Conservation (phyloP, 352 stramenopile genomes). For the Pythium scleroteichum region DNA sequence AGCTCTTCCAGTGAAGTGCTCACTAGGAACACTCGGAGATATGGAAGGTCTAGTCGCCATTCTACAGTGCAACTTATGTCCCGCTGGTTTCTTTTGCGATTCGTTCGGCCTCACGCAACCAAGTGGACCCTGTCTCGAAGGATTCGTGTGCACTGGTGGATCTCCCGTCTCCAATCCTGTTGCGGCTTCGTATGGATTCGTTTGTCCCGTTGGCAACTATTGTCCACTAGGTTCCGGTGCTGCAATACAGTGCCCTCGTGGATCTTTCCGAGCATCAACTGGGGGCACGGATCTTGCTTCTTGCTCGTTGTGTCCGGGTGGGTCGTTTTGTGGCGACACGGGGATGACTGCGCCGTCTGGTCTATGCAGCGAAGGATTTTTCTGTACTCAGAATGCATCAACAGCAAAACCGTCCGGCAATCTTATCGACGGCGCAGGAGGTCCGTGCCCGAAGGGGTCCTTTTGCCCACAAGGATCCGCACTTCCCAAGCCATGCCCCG, state of each 20-base stretch:
- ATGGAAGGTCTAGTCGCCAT: slow-evolving; percentile 60
- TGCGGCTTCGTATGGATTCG: slow-evolving; percentile 43
- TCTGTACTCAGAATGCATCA: slow-evolving; percentile 59
- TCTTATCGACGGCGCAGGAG: slow-evolving; percentile 6
- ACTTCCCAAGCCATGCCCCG: slow-evolving; percentile 52
- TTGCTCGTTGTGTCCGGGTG: slow-evolving; percentile 70
- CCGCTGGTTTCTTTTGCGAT: slow-evolving; percentile 87
- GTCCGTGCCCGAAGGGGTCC: slow-evolving; percentile 60
- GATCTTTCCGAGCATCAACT: slow-evolving; percentile 49
- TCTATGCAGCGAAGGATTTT: slow-evolving; percentile 80
- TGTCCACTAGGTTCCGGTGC: slow-evolving; percentile 63
- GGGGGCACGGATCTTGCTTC: slow-evolving; percentile 57
- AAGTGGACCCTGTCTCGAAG: slow-evolving; percentile 62
- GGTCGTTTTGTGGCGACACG: slow-evolving; percentile 49
- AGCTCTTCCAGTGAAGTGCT: slow-evolving; percentile 58
- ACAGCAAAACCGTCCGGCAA: slow-evolving; percentile 48
- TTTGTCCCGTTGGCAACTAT: slow-evolving; percentile 72
- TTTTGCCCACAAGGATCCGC: slow-evolving; percentile 83
- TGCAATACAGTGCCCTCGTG: slow-evolving; percentile 56
- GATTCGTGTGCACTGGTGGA: slow-evolving; percentile 56
- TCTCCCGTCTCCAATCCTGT: slow-evolving; percentile 66
- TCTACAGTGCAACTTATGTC: slow-evolving; percentile 79
- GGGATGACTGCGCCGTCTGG: slow-evolving; percentile 50
- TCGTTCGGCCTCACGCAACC: slow-evolving; percentile 59
- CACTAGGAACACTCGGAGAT: slow-evolving; percentile 56